Percentiles rank a stretch among this genome's conserved stretches.
These are phyloP conservation scores for Yamadazyma insecticola DNA, from an alignment of 805 yeast species.

Conservation along the genomic window DNA sequence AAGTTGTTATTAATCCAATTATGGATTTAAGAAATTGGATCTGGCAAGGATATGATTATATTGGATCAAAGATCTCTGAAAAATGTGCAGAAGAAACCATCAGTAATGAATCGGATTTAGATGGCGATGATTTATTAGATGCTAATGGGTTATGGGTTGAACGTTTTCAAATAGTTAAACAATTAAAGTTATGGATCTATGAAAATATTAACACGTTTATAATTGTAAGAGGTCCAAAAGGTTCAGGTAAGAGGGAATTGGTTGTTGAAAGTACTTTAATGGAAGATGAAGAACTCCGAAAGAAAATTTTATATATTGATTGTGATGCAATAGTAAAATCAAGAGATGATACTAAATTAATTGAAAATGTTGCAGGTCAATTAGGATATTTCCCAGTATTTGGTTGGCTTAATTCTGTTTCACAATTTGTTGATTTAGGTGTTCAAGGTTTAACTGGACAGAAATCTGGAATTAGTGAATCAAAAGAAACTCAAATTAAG, in stretches of 20 bases:
- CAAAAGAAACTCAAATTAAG: slow-evolving; percentile 75
- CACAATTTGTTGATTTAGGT: slow-evolving; percentile 76
- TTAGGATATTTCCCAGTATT: slow-evolving; percentile 92
- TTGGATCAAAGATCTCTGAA: slow-evolving; percentile 22
- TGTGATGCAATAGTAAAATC: slow-evolving; percentile 74
- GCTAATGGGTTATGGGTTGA: slow-evolving; percentile 60
- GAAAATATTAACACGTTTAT: slow-evolving; percentile 92
- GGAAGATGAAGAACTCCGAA: slow-evolving; percentile 38
- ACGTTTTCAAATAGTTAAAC: slow-evolving; percentile 61
- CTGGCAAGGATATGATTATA: slow-evolving; percentile 28
- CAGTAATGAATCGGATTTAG: slow-evolving; percentile 14
- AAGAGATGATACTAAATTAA: slow-evolving; percentile 65
- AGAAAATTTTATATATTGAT: slow-evolving; percentile 63
- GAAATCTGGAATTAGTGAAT: slow-evolving; percentile 82
- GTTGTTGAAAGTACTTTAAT: slow-evolving; percentile 64
- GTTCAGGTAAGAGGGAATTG: slow-evolving; percentile 86
- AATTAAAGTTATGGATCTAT: slow-evolving; percentile 70
- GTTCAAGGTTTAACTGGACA: slow-evolving; percentile 92
- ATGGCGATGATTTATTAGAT: slow-evolving; percentile 12
- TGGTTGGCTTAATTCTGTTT: slow-evolving; percentile 82
- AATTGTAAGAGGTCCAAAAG: slow-evolving; percentile 87
- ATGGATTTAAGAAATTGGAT: slow-evolving; percentile 20
- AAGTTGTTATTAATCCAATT: slow-evolving; percentile 24
- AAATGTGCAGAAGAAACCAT: slow-evolving; percentile 11
- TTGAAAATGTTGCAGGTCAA: slow-evolving; percentile 65